Conservation (phyloP, 768 basidiomycete genomes). For the Agaricus subrufescens region DNA sequence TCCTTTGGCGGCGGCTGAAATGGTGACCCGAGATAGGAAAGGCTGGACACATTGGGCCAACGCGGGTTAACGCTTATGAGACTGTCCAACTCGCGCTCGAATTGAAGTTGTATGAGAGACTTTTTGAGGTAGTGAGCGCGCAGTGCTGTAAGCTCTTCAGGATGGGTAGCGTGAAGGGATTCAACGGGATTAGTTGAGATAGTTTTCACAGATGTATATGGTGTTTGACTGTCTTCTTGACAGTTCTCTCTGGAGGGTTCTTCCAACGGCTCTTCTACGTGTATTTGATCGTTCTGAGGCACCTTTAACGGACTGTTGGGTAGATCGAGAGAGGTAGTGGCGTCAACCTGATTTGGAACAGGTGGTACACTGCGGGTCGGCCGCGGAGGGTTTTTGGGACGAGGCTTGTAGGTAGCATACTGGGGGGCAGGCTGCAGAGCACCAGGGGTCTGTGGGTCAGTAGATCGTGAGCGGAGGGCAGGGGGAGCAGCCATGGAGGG, state of each 20-base stretch:
- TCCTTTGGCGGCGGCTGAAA: constrained; percentile 69
- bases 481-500: constrained; percentile 2
- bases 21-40: constrained; percentile 87
- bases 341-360: not conserved
- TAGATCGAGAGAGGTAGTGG: not conserved
- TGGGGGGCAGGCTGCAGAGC: constrained; percentile 1
- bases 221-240: not conserved
- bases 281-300: not conserved
- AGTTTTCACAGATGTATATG: not conserved
- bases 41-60: constrained; percentile 44
- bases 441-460: not conserved
- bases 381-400: not conserved
- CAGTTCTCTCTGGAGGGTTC: not conserved
- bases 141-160: constrained; percentile 64
- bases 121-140: constrained; percentile 99
- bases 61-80: constrained; percentile 33
- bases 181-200: constrained; percentile 3
- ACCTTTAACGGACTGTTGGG: not conserved
- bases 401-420: not conserved
- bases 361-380: constrained; percentile 10
- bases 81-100: constrained; percentile 75
- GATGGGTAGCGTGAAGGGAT: constrained; percentile 2
- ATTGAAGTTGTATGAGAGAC: constrained; percentile 83
- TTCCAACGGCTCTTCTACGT: not conserved
- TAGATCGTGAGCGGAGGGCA: not conserved